Evolutionary conservation across 2,329 filamentous ascomycete genomes (phyloP).

Genomic region (Neoscytalidium dimidiatum): DNA sequence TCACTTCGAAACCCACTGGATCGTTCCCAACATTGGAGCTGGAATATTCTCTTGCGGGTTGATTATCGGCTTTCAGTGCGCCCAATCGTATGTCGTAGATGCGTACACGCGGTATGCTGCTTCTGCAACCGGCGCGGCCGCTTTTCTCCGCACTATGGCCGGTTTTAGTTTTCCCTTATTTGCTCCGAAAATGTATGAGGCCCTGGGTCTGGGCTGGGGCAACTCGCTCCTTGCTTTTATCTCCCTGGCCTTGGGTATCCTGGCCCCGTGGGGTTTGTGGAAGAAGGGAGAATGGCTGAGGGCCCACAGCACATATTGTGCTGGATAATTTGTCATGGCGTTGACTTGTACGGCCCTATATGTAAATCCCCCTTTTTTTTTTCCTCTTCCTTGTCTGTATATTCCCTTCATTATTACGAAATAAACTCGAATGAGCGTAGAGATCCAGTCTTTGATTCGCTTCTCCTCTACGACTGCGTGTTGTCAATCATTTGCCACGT

Average conservation of each 20-base stretch:
- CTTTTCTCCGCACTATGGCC: constrained; percentile 56
- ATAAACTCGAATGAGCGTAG: too few species aligned
- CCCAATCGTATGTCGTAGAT: constrained; percentile 65
- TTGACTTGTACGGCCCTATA: too few species aligned
- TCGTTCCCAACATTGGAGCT: constrained; percentile 62
- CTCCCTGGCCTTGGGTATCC: constrained; percentile 53
- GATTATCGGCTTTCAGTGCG: constrained; percentile 59
- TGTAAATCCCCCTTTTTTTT: too few species aligned
- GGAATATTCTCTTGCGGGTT: constrained; percentile 57
- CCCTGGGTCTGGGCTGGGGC: constrained; percentile 53
- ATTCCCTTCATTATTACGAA: too few species aligned
- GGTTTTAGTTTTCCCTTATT: constrained; percentile 64
- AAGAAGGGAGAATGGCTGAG: not conserved
- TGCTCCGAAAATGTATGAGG: constrained; percentile 53
- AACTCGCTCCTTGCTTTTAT: constrained; percentile 59
- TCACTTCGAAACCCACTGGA: constrained; percentile 56
- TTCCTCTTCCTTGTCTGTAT: too few species aligned
- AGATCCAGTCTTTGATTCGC: too few species aligned
- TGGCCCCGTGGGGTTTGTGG: constrained; percentile 43
- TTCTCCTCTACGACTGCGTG: too few species aligned
- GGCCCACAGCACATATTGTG: not conserved
- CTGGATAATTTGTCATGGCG: too few species aligned
- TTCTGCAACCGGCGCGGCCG: constrained; percentile 55
- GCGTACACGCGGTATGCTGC: constrained; percentile 51
- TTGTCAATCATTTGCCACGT: too few species aligned